Conservation (phyloP, 768 basidiomycete species). For the Fomitopsis pulvina region DNA sequence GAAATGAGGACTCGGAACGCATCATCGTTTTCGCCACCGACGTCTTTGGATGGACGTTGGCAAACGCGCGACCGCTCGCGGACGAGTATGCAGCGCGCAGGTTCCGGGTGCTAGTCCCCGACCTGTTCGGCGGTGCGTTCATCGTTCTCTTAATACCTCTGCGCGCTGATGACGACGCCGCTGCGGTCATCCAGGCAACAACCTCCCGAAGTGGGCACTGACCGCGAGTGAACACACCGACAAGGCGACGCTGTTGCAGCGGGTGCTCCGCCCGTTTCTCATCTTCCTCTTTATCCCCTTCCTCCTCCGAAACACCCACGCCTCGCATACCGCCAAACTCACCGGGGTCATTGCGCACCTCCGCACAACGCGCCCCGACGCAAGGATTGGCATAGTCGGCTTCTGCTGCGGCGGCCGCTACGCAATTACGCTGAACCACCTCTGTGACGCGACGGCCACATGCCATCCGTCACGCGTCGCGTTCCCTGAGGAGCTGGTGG, state of each 20-base stretch:
- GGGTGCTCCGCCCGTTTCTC: constrained; percentile 8
- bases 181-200: constrained; percentile 3
- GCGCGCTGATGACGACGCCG: too few species aligned
- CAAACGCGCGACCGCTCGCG: constrained; percentile 17
- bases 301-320: constrained; percentile 13
- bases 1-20: constrained; percentile 8
- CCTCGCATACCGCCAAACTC: constrained; percentile 11
- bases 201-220: constrained; percentile 13
- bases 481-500: constrained; percentile 14
- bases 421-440: constrained; percentile 15
- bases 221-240: constrained; percentile 4
- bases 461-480: constrained; percentile 14
- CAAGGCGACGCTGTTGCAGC: constrained; percentile 7
- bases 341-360: constrained; percentile 5
- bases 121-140: constrained; percentile 13
- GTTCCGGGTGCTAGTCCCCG: constrained; percentile 16
- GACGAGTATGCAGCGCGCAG: constrained; percentile 16
- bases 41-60: constrained; percentile 15
- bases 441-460: constrained; percentile 15
- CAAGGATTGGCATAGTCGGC: constrained; percentile 15
- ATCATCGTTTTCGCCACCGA: constrained; percentile 15
- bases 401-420: constrained; percentile 20
- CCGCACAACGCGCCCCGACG: constrained; percentile 4
- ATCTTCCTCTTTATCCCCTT: constrained; percentile 13
- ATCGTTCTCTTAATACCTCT: not conserved